phyloP scores from a whole-genome alignment of 1,284 basidiomycete genomes.

The Microbotryum silenes-acaulis region DNA sequence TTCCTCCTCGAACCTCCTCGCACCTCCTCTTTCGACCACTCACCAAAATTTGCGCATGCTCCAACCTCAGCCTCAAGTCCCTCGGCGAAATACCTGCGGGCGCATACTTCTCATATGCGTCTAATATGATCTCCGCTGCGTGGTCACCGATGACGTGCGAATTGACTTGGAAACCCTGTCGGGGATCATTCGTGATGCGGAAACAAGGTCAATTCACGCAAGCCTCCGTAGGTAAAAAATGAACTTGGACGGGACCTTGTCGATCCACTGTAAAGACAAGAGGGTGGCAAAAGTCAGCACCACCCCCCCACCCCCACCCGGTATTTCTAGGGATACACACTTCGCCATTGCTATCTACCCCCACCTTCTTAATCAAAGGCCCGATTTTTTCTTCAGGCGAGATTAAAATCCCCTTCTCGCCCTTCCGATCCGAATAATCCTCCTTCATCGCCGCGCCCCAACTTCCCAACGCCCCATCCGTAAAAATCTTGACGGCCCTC shows the following conservation, averaged over 20 bases:
- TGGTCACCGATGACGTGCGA: constrained; percentile 87
- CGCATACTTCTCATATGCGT: constrained; percentile 65
- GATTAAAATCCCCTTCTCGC: constrained; percentile 61
- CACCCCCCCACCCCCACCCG: no score
- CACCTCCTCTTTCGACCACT: neutral
- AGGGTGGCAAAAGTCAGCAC: no score
- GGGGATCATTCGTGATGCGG: neutral
- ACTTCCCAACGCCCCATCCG: constrained; percentile 78
- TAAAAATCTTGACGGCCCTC: constrained; percentile 63
- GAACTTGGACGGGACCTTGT: constrained; percentile 6
- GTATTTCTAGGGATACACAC: no score
- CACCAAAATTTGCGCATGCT: constrained; percentile 79
- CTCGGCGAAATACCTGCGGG: constrained; percentile 38
- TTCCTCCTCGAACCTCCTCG: neutral
- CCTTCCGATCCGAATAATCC: constrained; percentile 64
- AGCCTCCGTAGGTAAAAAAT: constrained; percentile 25
- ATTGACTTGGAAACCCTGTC: constrained; percentile 47
- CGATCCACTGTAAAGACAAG: constrained; percentile 1
- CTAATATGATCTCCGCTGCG: constrained; percentile 70
- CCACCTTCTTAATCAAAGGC: constrained; percentile 48
- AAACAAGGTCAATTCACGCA: constrained; percentile 7
- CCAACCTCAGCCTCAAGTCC: constrained; percentile 62
- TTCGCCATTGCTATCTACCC: no score
- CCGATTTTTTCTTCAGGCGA: constrained; percentile 51
- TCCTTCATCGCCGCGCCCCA: constrained; percentile 82